Percentiles rank a stretch among this genome's conserved stretches.
phyloP scores from a whole-genome alignment of 148 eudicot species.

The Agrostemma githago region DNA sequence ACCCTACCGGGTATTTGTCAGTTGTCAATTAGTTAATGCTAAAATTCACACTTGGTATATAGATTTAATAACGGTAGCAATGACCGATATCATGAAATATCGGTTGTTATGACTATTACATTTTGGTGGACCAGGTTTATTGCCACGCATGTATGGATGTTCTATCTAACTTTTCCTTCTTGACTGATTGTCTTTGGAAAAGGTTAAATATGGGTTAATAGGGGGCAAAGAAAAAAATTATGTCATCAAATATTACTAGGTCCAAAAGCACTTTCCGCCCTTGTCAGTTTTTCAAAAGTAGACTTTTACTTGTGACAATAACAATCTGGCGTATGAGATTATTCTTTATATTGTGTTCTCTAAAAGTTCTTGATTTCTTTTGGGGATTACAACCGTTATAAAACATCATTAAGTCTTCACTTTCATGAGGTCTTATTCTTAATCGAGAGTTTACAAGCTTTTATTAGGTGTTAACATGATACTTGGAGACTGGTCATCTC shows the following conservation, averaged over 20 bases:
- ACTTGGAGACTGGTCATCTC: neutral
- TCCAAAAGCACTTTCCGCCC: neutral
- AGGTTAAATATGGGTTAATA: neutral
- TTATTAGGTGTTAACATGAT: neutral
- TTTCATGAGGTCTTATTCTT: too few relatives aligned
- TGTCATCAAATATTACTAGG: neutral
- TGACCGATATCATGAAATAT: neutral
- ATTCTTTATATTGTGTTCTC: too few relatives aligned
- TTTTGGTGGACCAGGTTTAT: neutral
- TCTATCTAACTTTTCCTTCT: neutral
- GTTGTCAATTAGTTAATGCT: neutral
- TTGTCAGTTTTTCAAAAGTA: neutral
- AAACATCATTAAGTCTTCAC: too few relatives aligned
- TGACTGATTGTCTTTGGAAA: neutral
- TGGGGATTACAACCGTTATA: too few relatives aligned
- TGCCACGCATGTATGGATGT: neutral
- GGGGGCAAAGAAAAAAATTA: neutral
- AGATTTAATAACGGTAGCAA: neutral
- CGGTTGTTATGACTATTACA: neutral
- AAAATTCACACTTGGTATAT: neutral
- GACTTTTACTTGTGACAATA: neutral
- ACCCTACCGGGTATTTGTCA: neutral
- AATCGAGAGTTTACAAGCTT: too few relatives aligned
- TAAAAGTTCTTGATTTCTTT: too few relatives aligned
- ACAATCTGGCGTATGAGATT: too few relatives aligned